A percentile compares a stretch with the other conserved stretches of the same genome.
These are phyloP conservation scores for Daldinia childiae DNA, from an alignment of 495 filamentous ascomycete species.

Conservation along the genomic window DNA sequence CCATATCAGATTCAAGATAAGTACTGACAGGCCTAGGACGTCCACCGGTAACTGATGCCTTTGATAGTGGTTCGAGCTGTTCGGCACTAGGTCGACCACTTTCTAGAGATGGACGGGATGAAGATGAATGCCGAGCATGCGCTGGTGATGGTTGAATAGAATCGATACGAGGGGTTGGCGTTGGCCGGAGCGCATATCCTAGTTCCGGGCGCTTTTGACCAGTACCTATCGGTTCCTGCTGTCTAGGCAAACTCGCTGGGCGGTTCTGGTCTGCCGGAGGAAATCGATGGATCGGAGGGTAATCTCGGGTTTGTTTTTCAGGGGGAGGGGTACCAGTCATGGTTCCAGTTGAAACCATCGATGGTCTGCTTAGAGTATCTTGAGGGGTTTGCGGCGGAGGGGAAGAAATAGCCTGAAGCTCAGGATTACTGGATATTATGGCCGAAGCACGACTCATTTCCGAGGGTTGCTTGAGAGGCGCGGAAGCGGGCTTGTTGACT, in stretches of 20 bases:
- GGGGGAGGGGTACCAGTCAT: conserved; percentile 85
- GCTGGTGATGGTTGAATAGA: conserved; percentile 62
- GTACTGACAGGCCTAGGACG: conserved; percentile 76
- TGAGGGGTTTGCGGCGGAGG: conserved; percentile 63
- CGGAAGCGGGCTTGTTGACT: conserved; percentile 49
- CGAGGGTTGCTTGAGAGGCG: conserved; percentile 48
- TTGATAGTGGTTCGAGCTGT: conserved; percentile 60
- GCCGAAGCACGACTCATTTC: conserved; percentile 61
- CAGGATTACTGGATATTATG: conserved; percentile 63
- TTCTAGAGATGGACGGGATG: conserved; percentile 84
- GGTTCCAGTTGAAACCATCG: conserved; percentile 92
- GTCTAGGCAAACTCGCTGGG: conserved; percentile 62
- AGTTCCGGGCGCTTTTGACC: conserved; percentile 47
- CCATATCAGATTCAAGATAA: conserved; percentile 80
- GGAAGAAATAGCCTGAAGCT: conserved; percentile 61
- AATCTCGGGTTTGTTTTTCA: conserved; percentile 58
- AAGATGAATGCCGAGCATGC: conserved; percentile 63
- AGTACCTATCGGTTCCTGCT: conserved; percentile 50
- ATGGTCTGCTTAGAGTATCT: conserved; percentile 66
- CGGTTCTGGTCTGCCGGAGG: conserved; percentile 64
- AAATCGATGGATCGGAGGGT: conserved; percentile 70
- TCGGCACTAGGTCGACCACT: conserved; percentile 72
- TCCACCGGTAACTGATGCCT: conserved; percentile 38
- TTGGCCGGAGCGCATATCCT: conserved; percentile 33
- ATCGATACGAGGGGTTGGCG: conserved; percentile 48